Evolutionary conservation across 2,329 filamentous ascomycete species (phyloP).

Genomic region (Nemania sp.): DNA sequence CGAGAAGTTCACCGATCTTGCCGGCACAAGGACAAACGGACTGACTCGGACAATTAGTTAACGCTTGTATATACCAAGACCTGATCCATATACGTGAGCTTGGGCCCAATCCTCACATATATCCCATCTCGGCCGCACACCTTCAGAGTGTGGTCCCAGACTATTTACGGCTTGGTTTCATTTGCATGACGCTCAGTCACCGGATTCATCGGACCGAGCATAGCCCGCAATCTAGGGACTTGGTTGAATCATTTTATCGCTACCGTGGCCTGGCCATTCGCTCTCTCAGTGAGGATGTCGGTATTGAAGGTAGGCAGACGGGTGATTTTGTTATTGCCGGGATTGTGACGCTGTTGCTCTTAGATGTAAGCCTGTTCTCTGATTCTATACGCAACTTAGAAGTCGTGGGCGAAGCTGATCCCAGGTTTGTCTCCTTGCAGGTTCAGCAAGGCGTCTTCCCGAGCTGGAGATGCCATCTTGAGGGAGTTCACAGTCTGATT

Average conservation of each 20-base stretch:
- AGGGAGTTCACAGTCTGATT: neutral
- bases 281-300: neutral
- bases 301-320: neutral
- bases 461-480: too few species aligned
- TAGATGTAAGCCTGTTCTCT: too few species aligned
- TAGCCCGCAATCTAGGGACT: neutral
- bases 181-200: neutral
- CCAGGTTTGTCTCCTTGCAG: too few species aligned
- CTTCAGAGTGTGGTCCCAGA: neutral
- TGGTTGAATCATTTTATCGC: constrained; percentile 1
- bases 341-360: too few species aligned
- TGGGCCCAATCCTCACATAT: constrained; percentile 5
- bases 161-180: too few species aligned
- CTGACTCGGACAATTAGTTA: neutral
- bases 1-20: neutral
- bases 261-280: constrained; percentile 6
- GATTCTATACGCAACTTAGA: too few species aligned
- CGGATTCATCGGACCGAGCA: constrained; percentile 1
- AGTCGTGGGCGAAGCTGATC: too few species aligned
- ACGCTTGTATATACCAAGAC: constrained; percentile 2
- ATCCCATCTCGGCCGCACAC: neutral
- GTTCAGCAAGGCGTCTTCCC: too few species aligned
- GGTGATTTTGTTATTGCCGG: too few species aligned
- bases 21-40: neutral
- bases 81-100: constrained; percentile 2